Evolutionary conservation across 495 filamentous ascomycete genomes (phyloP).

Genomic region (Parmelia sp.): DNA sequence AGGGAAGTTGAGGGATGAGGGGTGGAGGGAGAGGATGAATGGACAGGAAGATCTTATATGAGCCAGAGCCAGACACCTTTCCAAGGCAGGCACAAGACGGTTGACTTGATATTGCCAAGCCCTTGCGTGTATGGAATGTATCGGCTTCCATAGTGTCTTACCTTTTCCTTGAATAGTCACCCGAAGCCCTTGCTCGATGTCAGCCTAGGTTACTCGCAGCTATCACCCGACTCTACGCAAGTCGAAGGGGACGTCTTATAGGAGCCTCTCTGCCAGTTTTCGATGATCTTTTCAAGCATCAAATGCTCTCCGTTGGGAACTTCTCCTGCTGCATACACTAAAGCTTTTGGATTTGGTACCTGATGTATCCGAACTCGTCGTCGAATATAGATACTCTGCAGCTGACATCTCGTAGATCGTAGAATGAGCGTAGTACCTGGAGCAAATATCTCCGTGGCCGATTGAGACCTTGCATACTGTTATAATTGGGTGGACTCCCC

Average conservation of each 20-base stretch:
- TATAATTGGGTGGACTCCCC: neutral
- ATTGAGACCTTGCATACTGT: neutral
- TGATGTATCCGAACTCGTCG: neutral
- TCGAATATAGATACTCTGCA: neutral
- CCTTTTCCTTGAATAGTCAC: no score
- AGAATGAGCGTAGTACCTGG: neutral
- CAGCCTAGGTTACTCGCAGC: no score
- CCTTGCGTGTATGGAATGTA: conserved; percentile 1
- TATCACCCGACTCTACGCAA: neutral
- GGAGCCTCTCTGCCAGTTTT: neutral
- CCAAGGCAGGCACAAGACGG: neutral
- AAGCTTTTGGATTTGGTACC: neutral
- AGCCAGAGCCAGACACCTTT: neutral
- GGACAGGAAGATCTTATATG: conserved; percentile 1
- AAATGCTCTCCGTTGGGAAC: neutral
- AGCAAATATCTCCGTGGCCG: neutral
- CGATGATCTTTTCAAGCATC: neutral
- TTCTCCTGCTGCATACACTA: neutral
- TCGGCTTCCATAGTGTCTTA: no score
- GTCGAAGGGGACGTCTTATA: neutral
- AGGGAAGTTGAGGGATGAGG: neutral
- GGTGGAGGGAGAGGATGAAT: neutral
- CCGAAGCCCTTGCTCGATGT: no score
- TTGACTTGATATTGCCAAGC: neutral
- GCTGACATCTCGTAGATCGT: neutral